These are phyloP conservation scores for Emergomyces africanus DNA, from an alignment of 2,329 filamentous ascomycete species.

Conservation along the genomic window DNA sequence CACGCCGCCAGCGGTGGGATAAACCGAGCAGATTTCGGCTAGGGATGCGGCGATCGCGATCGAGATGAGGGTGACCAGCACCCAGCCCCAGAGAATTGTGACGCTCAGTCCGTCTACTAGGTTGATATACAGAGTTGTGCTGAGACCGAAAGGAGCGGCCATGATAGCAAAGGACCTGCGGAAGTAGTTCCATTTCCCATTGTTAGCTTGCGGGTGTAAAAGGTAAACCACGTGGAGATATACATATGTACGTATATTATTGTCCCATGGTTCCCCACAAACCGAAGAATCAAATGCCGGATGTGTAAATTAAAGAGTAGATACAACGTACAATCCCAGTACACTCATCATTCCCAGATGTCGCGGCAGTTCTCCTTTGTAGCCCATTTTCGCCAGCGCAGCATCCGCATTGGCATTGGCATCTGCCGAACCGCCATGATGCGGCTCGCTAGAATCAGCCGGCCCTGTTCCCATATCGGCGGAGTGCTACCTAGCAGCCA, in stretches of 20 bases:
- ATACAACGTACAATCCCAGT: constrained; percentile 41
- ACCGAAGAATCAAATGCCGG: not conserved
- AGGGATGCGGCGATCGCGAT: constrained; percentile 52
- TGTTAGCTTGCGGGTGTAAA: not conserved
- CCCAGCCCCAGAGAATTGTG: constrained; percentile 58
- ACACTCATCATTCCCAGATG: constrained; percentile 58
- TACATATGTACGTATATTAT: no score
- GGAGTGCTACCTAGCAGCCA: not conserved
- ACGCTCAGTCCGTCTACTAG: constrained; percentile 56
- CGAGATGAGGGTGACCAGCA: constrained; percentile 51
- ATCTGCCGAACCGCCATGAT: constrained; percentile 1
- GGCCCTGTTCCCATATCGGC: not conserved
- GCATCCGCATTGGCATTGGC: constrained; percentile 39
- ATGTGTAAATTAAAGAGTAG: not conserved
- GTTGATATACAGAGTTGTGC: constrained; percentile 56
- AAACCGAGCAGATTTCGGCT: constrained; percentile 57
- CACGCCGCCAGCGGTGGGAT: constrained; percentile 54
- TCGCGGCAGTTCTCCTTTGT: constrained; percentile 53
- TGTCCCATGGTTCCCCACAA: constrained; percentile 7
- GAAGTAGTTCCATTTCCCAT: not conserved
- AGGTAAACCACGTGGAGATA: constrained; percentile 3
- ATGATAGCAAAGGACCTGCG: constrained; percentile 57
- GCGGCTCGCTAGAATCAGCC: not conserved
- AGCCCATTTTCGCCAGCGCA: constrained; percentile 53
- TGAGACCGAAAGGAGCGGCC: constrained; percentile 56